Evolutionary conservation across 495 filamentous ascomycete genomes (phyloP).

Genomic region (Poronia punctata): DNA sequence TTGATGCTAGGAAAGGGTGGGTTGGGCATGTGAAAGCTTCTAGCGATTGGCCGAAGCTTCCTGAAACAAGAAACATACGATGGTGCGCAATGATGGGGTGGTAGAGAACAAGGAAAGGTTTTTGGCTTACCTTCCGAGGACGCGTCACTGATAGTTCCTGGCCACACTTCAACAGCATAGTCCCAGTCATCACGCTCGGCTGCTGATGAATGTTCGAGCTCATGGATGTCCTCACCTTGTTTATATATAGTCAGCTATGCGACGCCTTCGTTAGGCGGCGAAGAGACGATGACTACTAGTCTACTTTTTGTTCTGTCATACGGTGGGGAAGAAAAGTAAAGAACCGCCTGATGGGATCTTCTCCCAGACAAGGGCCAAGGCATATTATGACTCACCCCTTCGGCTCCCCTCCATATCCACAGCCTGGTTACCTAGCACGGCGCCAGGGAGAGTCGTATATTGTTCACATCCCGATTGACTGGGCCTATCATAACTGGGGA

Average conservation of each 20-base stretch:
- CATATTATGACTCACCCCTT: too few relatives aligned
- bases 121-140: constrained; percentile 3
- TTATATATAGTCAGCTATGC: constrained; percentile 9
- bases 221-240: not conserved
- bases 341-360: not conserved
- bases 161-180: constrained; percentile 9
- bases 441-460: too few relatives aligned
- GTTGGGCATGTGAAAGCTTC: too few relatives aligned
- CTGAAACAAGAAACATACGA: too few relatives aligned
- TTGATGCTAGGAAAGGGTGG: too few relatives aligned
- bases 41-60: too few relatives aligned
- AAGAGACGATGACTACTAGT: not conserved
- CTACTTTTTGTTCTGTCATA: constrained; percentile 1
- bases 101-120: not conserved
- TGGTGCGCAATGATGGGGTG: not conserved
- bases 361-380: too few relatives aligned
- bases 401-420: too few relatives aligned
- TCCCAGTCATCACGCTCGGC: constrained; percentile 3
- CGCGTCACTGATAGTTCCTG: constrained; percentile 2
- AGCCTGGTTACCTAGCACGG: too few relatives aligned
- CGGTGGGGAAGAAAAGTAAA: too few relatives aligned
- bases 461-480: too few relatives aligned
- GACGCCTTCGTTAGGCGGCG: not conserved
- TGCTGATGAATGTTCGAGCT: not conserved
- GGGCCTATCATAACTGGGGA: too few relatives aligned